Base-by-base conservation (phyloP, 1,284 basidiomycete genomes). In the Irpex sp. region DNA sequence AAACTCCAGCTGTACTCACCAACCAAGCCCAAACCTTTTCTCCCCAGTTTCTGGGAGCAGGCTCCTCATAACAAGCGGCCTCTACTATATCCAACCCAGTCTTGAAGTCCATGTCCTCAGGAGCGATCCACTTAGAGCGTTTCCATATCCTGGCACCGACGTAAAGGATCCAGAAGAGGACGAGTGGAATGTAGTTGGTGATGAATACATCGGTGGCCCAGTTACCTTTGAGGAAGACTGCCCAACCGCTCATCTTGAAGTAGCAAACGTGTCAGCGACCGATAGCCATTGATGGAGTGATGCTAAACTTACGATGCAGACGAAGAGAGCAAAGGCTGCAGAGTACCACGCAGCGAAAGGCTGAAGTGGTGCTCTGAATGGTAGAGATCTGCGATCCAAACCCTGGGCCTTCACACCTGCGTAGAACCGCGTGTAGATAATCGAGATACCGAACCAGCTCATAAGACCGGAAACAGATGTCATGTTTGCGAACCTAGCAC, bases 371-470 rank as follows among this genome's bases (percentile, higher is more conserved):
- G 85, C 84, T 5, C 71, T 71, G 74, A 83, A 95, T 0, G 94
- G 94, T 7, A 97, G 81, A 1, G 76, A 79, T 5, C 66, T 76
- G 58, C 93, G 82, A 65, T 88, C 81, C 66, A 87, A 83, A 26
- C 90, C 90, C 71, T 96, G 94, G 1, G 76, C 87, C 71, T 88
- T 87, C 72, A 91, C 72, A 49, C 93, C 94, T 5, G 78, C 72
- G 72, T 92, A 81, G 80, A 96, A 96, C 46, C 91, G 87, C 62
- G 93, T 74, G 74, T 94, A 94, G 5, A 89, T 92, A 59, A 94
- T 67, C 46, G 80, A 81, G 70, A 96, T 96, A 65, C 88, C 91
- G 70, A 91, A 88, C 94, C 94, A 97, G 9, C 90, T 91, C 77
- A 93, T 81, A 61, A 90, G 74, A 50, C 89, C 89, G 6, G 82